Percentiles rank a stretch among this genome's conserved stretches.
phyloP scores from a whole-genome alignment of 768 basidiomycete species.

The Suillus placidus region DNA sequence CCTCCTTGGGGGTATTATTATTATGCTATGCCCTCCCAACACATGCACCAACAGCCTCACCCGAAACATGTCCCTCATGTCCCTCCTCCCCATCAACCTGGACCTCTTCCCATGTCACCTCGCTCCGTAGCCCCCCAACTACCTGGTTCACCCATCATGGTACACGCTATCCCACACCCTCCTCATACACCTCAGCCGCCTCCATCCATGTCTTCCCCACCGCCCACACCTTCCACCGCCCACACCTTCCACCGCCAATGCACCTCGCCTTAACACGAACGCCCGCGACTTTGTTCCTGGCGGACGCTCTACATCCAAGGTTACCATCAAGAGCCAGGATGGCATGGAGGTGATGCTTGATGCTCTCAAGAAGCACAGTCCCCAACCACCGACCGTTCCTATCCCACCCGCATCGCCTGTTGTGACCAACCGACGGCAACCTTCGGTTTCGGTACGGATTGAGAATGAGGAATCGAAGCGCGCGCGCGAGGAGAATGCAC shows the following conservation, averaged over 20 bases:
- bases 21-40: slow-evolving; percentile 30
- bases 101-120: slow-evolving; percentile 69
- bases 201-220: slow-evolving; percentile 54
- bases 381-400: slow-evolving; percentile 42
- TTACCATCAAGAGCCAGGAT: slow-evolving; percentile 63
- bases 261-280: slow-evolving; percentile 56
- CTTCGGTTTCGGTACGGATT: slow-evolving; percentile 57
- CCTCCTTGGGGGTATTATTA: slow-evolving; percentile 43
- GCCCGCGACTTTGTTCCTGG: slow-evolving; percentile 71
- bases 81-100: slow-evolving; percentile 38
- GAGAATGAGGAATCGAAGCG: slow-evolving; percentile 63
- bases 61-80: slow-evolving; percentile 50
- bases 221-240: slow-evolving; percentile 65
- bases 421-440: slow-evolving; percentile 27
- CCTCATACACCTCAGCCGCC: slow-evolving; percentile 51
- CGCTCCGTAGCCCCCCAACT: slow-evolving; percentile 56
- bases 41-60: slow-evolving; percentile 44
- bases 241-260: no score
- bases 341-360: slow-evolving; percentile 68
- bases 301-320: slow-evolving; percentile 41
- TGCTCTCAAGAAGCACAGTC: slow-evolving; percentile 51
- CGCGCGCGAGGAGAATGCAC: slow-evolving; percentile 49
- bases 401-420: slow-evolving; percentile 42
- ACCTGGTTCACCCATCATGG: slow-evolving; percentile 69
- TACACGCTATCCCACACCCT: slow-evolving; percentile 56